phyloP scores from a whole-genome alignment of 305 asterid species.

The Stenogyne calaminthoides region DNA sequence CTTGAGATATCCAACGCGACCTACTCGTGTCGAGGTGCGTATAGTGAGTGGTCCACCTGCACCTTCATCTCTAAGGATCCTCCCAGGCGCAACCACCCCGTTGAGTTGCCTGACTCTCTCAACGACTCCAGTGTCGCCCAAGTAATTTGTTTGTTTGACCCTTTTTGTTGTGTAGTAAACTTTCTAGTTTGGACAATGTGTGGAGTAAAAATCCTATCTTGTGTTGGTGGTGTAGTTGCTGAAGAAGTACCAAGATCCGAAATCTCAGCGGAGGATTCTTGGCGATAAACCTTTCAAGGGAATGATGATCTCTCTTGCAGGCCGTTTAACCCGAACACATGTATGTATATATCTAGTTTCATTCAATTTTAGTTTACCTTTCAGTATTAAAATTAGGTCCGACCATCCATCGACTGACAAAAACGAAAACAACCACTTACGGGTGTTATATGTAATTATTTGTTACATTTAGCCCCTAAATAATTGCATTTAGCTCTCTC shows the following conservation, averaged over 20 bases:
- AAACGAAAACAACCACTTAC: too few species aligned
- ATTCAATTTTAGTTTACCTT: neutral
- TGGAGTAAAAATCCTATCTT: neutral
- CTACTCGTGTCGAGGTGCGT: constrained; percentile 59
- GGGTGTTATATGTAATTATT: too few species aligned
- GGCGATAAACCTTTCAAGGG: constrained; percentile 65
- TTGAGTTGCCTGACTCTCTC: constrained; percentile 65
- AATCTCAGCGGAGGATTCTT: constrained; percentile 24
- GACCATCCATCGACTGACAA: too few species aligned
- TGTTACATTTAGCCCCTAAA: too few species aligned
- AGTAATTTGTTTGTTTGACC: too few species aligned
- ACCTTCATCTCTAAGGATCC: constrained; percentile 54
- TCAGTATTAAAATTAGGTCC: too few species aligned
- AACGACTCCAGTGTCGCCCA: constrained; percentile 45
- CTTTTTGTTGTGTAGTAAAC: neutral
- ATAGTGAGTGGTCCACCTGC: constrained; percentile 81
- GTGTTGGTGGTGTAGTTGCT: constrained; percentile 54
- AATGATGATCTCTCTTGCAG: constrained; percentile 67
- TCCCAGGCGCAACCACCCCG: constrained; percentile 54
- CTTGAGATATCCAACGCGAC: constrained; percentile 35
- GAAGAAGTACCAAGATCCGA: constrained; percentile 45
- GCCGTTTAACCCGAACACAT: constrained; percentile 73
- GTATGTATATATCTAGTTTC: constrained; percentile 49
- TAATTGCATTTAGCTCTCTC: too few species aligned
- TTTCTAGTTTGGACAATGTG: neutral